Evolutionary conservation across 78 protist genomes (phyloP), one percentile per base, ranked within the genome.

Genomic region (Dictyostelium intermedium): DNA sequence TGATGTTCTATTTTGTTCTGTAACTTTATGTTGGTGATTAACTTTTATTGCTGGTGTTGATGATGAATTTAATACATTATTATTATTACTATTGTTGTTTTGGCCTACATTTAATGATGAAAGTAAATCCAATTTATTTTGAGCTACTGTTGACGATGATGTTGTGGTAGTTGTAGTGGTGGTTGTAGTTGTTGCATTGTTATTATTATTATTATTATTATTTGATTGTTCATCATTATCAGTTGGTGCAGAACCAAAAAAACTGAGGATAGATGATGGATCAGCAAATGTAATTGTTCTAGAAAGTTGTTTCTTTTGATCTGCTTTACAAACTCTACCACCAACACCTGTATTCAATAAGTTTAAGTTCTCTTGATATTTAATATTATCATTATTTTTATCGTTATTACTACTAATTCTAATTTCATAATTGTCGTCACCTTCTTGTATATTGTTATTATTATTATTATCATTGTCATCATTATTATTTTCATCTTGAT

Each of bases 241-340:
- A 56, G 27, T 56, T 56, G n/a, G 66, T 0, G 20, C 7, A 30
- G 34, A n/a, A 37, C 93, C 93, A 80, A 78, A 87, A 50, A 87
- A 87, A 10, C 47, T 41, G 18, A 61, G 80, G 45, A 87, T 87
- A 1, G 93, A 87, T 0, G 84, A 41, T 61, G 93, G 79, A 43
- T 87, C 93, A 8, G 93, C 18, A 41, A 87, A 87, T 37, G 93
- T 87, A 23, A 87, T 87, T 2, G 93, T 87, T 39, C 93, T 61
- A 14, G 93, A 50, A n/a, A 87, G 32, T 61, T 63, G 76, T 56
- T 74, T 82, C 47, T 87, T 32, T 39, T 78, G 47, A 32, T 85
- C 77, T 32, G 37, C 18, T 30, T 50, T 30, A 25, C 72, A 23
- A 10, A 32, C 60, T 25, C 50, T 41, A 41, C 82, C 82, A 77